Conservation (phyloP, 441 rosid species). For the Arabidopsis hybrid region DNA sequence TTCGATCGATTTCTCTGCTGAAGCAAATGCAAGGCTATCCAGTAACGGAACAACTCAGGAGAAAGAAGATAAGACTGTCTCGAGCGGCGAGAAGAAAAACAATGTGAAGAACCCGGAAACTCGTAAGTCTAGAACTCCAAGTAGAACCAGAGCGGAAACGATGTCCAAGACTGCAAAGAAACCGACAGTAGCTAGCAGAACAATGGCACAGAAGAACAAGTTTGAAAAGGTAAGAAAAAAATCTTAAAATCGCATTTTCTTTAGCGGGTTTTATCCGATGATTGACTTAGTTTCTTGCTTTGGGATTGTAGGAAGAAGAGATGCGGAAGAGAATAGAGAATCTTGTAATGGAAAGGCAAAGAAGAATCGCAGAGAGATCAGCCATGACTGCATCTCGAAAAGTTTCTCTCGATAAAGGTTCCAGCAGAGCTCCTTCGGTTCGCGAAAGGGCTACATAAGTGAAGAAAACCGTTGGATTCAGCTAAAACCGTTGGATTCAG, state of each 20-base stretch:
- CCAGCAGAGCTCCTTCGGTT: constrained; percentile 44
- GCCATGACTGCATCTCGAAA: constrained; percentile 59
- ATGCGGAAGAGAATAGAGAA: constrained; percentile 74
- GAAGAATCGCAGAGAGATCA: constrained; percentile 86
- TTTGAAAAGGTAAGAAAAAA: constrained; percentile 64
- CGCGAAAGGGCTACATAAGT: constrained; percentile 43
- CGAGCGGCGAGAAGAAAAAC: constrained; percentile 44
- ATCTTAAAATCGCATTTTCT: not conserved
- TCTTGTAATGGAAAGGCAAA: constrained; percentile 67
- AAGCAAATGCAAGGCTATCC: constrained; percentile 53
- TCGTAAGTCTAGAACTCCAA: constrained; percentile 46
- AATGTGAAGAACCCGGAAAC: constrained; percentile 49
- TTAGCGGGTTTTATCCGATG: not conserved
- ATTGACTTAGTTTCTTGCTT: constrained; percentile 4
- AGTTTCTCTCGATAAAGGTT: constrained; percentile 35
- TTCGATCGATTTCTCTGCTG: constrained; percentile 63
- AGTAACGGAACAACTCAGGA: constrained; percentile 44
- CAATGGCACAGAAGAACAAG: constrained; percentile 75
- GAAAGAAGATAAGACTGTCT: constrained; percentile 42
- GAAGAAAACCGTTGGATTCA: constrained; percentile 1
- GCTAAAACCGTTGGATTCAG: constrained; percentile 27
- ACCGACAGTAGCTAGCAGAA: constrained; percentile 56
- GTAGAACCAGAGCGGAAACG: constrained; percentile 51
- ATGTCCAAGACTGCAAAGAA: constrained; percentile 53
- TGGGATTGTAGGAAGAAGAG: constrained; percentile 74